Evolutionary conservation across 1,284 basidiomycete species (phyloP), one percentile per base, ranked within the genome.

Genomic region (Microstroma glucosiphilum): DNA sequence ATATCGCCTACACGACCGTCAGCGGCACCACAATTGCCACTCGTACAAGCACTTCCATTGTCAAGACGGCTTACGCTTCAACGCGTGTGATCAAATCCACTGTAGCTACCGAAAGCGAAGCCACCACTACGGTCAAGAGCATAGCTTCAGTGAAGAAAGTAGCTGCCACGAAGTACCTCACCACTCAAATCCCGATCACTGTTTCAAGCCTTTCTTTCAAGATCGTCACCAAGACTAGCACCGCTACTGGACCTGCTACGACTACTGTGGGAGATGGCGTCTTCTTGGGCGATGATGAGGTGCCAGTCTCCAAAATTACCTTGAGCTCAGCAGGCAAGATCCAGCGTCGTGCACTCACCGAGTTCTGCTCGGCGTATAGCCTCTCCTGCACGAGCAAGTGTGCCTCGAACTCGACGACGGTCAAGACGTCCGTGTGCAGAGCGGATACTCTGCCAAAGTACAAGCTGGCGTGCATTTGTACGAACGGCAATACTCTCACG

Each of bases 51-150:
- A 48, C 43, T 21, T 37, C 30, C 4, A 48, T 48, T 48, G 17
- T 48, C 43, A 48, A 56, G 12, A 49, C 58, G 25, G 58, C n/a
- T 25, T 37, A 43, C 26, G 17, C 58, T n/a, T 60, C 58, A 12
- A 46, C 40, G 25, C 25, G 49, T 3, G 40, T 23, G 7, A 46
- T 37, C 40, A 40, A 25, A 15, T 43, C 56, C 19, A 15, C 30
- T 13, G 56, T 43, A 23, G 56, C 40, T 19, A 30, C 56, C 40
- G 23, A 13, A 7, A 15, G 12, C 13, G 15, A 23, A 6, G 46
- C 15, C 15, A 57, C 40, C 56, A 25, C 25, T 21, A 40, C 26
- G 8, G 30, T n/a, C 56, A 40, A 25, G 40, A 40, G n/a, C 56
- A 46, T 37, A 17, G 46, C 15, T 15, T 17, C 15, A 15, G 23